Evolutionary conservation across 257 asterid species (phyloP).

Genomic region (Fraxinus americana): DNA sequence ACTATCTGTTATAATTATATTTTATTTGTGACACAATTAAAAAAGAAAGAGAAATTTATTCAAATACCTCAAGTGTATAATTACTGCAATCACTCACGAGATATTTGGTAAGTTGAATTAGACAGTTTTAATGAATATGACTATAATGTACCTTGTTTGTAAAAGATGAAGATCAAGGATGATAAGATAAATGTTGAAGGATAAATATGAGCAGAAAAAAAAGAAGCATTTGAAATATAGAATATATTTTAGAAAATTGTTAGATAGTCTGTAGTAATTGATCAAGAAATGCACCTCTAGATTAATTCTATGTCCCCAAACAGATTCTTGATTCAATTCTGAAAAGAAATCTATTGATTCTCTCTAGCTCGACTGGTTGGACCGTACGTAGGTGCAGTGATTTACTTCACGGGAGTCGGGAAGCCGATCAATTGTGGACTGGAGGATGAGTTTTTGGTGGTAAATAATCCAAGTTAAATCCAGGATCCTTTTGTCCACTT

Average conservation of each 20-base stretch:
- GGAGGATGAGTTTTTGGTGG: constrained; percentile 6
- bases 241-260: not conserved
- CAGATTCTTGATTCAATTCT: not conserved
- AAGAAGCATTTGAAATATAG: not conserved
- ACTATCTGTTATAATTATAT: too few relatives aligned
- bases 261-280: not conserved
- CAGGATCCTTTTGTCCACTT: not conserved
- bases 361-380: not conserved
- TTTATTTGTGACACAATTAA: not conserved
- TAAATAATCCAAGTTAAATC: constrained; percentile 4
- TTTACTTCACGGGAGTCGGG: not conserved
- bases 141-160: too few relatives aligned
- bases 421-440: not conserved
- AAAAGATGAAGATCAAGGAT: not conserved
- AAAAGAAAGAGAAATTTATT: too few relatives aligned
- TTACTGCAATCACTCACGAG: too few relatives aligned
- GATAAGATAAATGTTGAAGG: not conserved
- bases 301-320: not conserved
- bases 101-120: too few relatives aligned
- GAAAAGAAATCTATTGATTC: not conserved
- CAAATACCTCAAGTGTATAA: not conserved
- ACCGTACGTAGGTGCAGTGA: not conserved
- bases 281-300: not conserved
- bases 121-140: too few relatives aligned
- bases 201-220: not conserved